Conservation (phyloP, 805 yeast species). For the Candida taoyuanica region DNA sequence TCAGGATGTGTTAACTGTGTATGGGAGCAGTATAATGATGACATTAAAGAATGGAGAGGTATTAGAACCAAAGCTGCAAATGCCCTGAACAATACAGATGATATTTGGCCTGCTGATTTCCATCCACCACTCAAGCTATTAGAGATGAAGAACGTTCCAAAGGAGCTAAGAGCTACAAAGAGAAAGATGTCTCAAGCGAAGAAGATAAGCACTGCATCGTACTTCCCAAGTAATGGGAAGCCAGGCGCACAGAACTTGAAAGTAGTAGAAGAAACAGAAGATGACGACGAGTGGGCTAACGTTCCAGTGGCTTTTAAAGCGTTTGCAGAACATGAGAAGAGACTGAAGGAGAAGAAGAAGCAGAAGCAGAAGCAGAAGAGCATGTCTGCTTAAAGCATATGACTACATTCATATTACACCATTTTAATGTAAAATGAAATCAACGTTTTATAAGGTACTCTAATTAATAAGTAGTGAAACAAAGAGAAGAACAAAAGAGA, state of each 20-base stretch:
- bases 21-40: constrained; percentile 91
- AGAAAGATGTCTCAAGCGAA: constrained; percentile 22
- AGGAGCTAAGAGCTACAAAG: constrained; percentile 29
- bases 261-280: constrained; percentile 29
- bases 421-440: neutral
- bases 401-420: too few species aligned
- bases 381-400: too few species aligned
- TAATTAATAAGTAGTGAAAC: too few species aligned
- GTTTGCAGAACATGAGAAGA: constrained; percentile 79
- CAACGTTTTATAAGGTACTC: too few species aligned
- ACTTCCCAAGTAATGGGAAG: constrained; percentile 32
- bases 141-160: constrained; percentile 40
- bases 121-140: constrained; percentile 48
- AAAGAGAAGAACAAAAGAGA: too few species aligned
- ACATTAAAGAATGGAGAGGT: constrained; percentile 74
- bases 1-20: constrained; percentile 96
- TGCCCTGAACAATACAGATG: constrained; percentile 36
- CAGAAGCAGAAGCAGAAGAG: constrained; percentile 14
- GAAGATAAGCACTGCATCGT: constrained; percentile 23
- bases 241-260: constrained; percentile 30
- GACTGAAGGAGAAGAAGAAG: constrained; percentile 36
- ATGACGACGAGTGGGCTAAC: constrained; percentile 46
- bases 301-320: constrained; percentile 76
- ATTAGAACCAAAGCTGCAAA: constrained; percentile 56
- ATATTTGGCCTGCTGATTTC: constrained; percentile 61